Percentiles rank a stretch among this genome's conserved stretches.
Conservation (phyloP, 2,329 filamentous ascomycete genomes). For the Pezicula neosporulosa region DNA sequence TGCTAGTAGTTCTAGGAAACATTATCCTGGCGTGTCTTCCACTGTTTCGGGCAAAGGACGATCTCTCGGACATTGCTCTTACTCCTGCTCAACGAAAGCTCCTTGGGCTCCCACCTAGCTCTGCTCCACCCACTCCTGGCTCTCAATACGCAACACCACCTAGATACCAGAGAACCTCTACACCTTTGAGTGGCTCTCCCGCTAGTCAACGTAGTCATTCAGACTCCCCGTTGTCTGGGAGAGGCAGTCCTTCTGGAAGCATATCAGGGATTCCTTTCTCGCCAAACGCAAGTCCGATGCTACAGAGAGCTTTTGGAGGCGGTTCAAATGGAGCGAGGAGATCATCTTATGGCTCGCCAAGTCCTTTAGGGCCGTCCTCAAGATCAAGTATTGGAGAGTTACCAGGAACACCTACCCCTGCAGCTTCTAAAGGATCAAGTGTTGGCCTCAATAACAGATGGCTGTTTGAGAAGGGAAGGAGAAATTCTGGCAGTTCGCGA, state of each 20-base stretch:
- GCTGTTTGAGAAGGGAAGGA: conserved; percentile 80
- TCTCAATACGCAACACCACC: conserved; percentile 82
- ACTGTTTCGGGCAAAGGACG: conserved; percentile 68
- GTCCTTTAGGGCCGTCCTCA: conserved; percentile 45
- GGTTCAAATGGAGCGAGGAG: conserved; percentile 46
- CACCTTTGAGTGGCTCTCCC: conserved; percentile 52
- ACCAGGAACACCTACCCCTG: conserved; percentile 63
- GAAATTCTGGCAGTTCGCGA: conserved; percentile 24
- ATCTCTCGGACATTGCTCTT: conserved; percentile 83
- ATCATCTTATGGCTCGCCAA: conserved; percentile 59
- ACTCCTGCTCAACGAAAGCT: conserved; percentile 85
- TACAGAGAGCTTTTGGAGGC: conserved; percentile 63
- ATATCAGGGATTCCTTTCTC: conserved; percentile 46
- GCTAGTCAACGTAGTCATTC: conserved; percentile 46
- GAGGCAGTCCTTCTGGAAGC: conserved; percentile 45
- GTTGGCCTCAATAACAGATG: conserved; percentile 88
- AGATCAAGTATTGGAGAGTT: conserved; percentile 21
- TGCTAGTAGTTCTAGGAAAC: conserved; percentile 64
- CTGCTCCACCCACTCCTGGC: conserved; percentile 59
- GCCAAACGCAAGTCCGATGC: conserved; percentile 51
- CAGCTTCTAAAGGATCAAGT: conserved; percentile 63
- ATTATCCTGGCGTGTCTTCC: conserved; percentile 69
- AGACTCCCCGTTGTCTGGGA: conserved; percentile 55
- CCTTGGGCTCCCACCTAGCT: conserved; percentile 72
- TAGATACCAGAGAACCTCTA: conserved; percentile 75